Evolutionary conservation across 345 rosid genomes (phyloP).

Genomic region (Acer campestre): DNA sequence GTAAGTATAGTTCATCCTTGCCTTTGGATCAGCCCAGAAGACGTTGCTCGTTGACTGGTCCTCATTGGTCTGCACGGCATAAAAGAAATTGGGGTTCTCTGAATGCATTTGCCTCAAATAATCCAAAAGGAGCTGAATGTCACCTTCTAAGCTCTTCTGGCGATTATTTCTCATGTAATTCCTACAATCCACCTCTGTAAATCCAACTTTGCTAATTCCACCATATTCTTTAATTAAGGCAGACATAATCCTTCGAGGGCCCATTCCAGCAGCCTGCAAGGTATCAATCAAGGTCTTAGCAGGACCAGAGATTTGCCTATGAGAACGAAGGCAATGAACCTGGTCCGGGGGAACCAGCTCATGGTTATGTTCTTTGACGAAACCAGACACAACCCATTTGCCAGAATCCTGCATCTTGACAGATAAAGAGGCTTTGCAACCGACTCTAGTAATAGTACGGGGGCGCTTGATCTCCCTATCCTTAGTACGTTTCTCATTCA

Average conservation of each 20-base stretch:
- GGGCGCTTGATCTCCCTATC: constrained; percentile 55
- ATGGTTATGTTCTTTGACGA: constrained; percentile 41
- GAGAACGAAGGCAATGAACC: constrained; percentile 50
- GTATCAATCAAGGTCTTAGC: constrained; percentile 52
- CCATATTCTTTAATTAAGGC: constrained; percentile 48
- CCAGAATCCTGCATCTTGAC: constrained; percentile 54
- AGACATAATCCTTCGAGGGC: constrained; percentile 51
- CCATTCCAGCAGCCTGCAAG: constrained; percentile 52
- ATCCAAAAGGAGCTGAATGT: constrained; percentile 46
- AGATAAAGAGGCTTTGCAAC: constrained; percentile 46
- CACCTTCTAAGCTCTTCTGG: constrained; percentile 46
- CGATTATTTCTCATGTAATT: constrained; percentile 50
- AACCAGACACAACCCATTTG: constrained; percentile 48
- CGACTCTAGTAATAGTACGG: constrained; percentile 41
- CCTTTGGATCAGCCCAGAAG: constrained; percentile 56
- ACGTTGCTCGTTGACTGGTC: constrained; percentile 39
- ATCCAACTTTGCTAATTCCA: constrained; percentile 51
- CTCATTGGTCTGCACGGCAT: constrained; percentile 42
- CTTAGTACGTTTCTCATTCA: constrained; percentile 47
- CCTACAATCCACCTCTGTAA: constrained; percentile 51
- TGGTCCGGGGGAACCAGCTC: constrained; percentile 49
- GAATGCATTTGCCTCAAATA: constrained; percentile 47
- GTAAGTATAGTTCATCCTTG: constrained; percentile 44
- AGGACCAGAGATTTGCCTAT: constrained; percentile 47
- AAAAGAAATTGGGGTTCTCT: constrained; percentile 50